Evolutionary conservation across 1,284 basidiomycete species (phyloP), one percentile per base, ranked within the genome.

Genomic region (Tylopilus sp.): DNA sequence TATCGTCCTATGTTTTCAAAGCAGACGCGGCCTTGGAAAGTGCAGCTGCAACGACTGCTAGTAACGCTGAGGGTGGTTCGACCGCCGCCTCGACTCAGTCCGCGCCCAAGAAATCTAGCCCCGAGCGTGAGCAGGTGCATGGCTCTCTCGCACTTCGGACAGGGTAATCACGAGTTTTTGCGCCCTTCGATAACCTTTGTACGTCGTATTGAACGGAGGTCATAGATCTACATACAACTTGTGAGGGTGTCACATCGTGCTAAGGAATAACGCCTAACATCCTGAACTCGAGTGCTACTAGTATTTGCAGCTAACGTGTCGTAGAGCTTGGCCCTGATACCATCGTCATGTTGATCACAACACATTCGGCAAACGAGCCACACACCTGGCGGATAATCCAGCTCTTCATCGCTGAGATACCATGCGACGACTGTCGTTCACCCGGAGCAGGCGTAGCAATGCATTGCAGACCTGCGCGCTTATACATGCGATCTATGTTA

Each of bases 1-100:
- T 94, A 35, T 76, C 84, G 15, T 91, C 88, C 3, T 94, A 93
- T 64, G 82, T 93, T 37, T 91, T 85, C 79, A 95, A 95, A 71
- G 92, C 91, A 7, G 91, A 94, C 51, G 82, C 87, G 0, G 88
- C 91, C 1, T 74, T 94, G 26, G 89, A 93, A 42, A 78, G 84
- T 2, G 73, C 79, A 3, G 61, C 70, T 6, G 57, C 70, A 8
- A 52, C 61, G 0, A 55, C 64, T 2, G 53, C 60, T 11, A 50
- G 29, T 7, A 54, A 57, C 14, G 45, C 62, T 15, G 57, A 65
- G 4, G 56, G 52, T 40, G 50, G 54, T 18, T 51, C 46, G 7
- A 31, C 30, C 42, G 55, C 66, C 9, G 37, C 57, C 18, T 56
- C 64, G 11, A 46, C 66, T 11, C 59, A 66, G 30, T 48, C 69